Evolutionary conservation across 257 asterid genomes (phyloP).

Genomic region (Misopates orontium): DNA sequence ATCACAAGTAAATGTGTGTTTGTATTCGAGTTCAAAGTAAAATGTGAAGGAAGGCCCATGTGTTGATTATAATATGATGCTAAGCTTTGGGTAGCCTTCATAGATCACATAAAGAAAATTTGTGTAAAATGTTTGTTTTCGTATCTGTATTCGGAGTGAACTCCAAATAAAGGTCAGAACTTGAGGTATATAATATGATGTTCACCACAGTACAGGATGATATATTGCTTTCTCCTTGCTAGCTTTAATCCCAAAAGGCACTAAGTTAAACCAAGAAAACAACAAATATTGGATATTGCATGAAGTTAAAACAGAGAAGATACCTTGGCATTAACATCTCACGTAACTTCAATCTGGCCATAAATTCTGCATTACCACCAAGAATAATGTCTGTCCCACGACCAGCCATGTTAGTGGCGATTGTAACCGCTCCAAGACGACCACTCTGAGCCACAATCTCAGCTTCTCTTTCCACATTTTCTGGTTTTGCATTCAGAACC

Average conservation of each 20-base stretch:
- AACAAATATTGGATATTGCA: slow-evolving; percentile 14
- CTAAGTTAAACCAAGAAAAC: slow-evolving; percentile 20
- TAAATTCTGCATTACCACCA: slow-evolving; percentile 99
- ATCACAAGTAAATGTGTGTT: not conserved
- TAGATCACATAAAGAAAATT: not conserved
- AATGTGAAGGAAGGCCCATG: not conserved
- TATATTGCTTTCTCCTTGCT: slow-evolving; percentile 8
- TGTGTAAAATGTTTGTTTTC: no score
- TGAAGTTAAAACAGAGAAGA: slow-evolving; percentile 20
- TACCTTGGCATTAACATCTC: slow-evolving; percentile 99
- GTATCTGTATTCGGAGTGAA: no score
- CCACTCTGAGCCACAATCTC: slow-evolving; percentile 99
- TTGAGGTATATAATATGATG: slow-evolving; percentile 4
- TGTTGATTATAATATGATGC: not conserved
- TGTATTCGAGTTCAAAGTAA: not conserved
- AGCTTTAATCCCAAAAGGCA: not conserved
- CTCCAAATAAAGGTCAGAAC: not conserved
- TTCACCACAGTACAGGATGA: slow-evolving; percentile 6
- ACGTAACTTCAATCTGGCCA: slow-evolving; percentile 97
- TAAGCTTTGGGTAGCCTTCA: not conserved
- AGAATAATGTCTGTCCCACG: slow-evolving; percentile 99
- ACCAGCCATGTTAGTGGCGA: slow-evolving; percentile 99
- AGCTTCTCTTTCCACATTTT: slow-evolving; percentile 99
- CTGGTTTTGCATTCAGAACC: slow-evolving; percentile 99
- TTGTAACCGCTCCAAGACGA: slow-evolving; percentile 96